Conservation (phyloP, 106 monocot species). For the Agapanthus africanus region DNA sequence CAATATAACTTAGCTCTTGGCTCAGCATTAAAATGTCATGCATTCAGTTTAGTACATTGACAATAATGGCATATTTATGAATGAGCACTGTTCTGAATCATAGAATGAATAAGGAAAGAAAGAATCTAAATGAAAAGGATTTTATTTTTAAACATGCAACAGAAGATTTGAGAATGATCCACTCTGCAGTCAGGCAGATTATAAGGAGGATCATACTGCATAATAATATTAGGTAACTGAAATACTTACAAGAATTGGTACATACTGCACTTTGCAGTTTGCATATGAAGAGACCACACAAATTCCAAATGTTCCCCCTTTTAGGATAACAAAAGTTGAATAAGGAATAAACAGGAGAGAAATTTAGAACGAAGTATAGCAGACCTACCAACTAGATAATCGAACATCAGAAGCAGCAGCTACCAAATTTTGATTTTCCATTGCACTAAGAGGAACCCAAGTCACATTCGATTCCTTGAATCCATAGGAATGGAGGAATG, state of each 20-base stretch:
- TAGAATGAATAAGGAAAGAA: not conserved
- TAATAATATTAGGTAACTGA: not conserved
- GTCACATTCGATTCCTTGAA: constrained; percentile 61
- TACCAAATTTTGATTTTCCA: constrained; percentile 81
- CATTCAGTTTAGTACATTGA: not conserved
- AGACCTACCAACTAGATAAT: constrained; percentile 28
- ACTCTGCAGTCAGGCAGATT: not conserved
- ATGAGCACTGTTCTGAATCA: not conserved
- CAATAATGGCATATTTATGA: not conserved
- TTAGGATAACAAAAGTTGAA: not conserved
- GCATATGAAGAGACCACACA: too few species aligned
- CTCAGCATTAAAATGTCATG: not conserved
- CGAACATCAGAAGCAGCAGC: constrained; percentile 41
- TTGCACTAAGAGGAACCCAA: constrained; percentile 84
- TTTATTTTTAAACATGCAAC: not conserved
- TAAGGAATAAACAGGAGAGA: not conserved
- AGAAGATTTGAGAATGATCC: not conserved
- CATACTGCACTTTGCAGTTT: not conserved
- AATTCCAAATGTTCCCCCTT: too few species aligned
- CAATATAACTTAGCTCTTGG: not conserved
- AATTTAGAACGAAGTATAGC: not conserved
- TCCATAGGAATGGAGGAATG: constrained; percentile 66
- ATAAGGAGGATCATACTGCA: not conserved
- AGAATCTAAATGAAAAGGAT: not conserved
- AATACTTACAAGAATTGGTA: not conserved